Conservation (phyloP, 148 eudicot species). For the Rhododendron vialii region DNA sequence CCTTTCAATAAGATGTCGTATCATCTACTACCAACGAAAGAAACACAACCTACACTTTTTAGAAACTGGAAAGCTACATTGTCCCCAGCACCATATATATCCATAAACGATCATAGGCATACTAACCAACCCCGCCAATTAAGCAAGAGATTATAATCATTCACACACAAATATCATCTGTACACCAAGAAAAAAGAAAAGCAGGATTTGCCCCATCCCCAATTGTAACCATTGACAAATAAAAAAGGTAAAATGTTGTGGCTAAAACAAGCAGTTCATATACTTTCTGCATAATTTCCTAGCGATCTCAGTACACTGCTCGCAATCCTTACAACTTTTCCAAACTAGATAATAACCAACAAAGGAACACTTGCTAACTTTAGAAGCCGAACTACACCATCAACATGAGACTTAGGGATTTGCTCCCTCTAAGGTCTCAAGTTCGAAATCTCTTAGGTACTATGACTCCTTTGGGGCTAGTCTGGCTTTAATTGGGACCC, state of each 20-base stretch:
- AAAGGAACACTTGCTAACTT: not conserved
- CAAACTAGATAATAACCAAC: not conserved
- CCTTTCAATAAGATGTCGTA: not conserved
- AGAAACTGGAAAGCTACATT: not conserved
- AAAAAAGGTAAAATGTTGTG: too few species aligned
- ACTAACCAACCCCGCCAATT: not conserved
- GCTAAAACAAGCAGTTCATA: not conserved
- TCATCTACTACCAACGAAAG: not conserved
- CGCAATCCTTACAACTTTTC: not conserved
- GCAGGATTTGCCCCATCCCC: not conserved
- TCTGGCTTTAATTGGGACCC: too few species aligned
- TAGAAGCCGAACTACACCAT: not conserved
- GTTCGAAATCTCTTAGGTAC: too few species aligned
- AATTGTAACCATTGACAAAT: not conserved
- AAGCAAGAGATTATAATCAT: not conserved
- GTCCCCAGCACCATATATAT: not conserved
- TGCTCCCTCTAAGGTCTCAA: too few species aligned
- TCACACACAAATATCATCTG: not conserved
- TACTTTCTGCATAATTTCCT: not conserved
- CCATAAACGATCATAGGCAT: not conserved
- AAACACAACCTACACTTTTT: not conserved
- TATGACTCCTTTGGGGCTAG: too few species aligned
- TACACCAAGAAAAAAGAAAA: not conserved
- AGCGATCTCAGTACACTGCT: not conserved
- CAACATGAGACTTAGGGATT: too few species aligned